Conservation (phyloP, 2,329 filamentous ascomycete genomes). For the Aspergillus oerlinghausenensis region DNA sequence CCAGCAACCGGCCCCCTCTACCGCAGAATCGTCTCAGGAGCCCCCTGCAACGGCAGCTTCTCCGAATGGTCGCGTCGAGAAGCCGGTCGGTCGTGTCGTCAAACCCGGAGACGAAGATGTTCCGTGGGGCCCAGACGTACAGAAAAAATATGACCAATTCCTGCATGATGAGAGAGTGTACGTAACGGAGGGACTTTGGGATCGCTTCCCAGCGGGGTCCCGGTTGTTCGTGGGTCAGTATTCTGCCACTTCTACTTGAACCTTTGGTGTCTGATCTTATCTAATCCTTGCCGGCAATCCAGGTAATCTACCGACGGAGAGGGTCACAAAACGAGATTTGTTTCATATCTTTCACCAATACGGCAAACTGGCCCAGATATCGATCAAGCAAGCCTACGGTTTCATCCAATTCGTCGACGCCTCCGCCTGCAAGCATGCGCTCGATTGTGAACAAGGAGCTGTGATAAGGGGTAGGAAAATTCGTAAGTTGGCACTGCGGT, state of each 20-base stretch:
- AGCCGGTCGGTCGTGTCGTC: slow-evolving; percentile 15
- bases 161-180: slow-evolving; percentile 48
- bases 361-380: slow-evolving; percentile 87
- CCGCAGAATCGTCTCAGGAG: slow-evolving; percentile 19
- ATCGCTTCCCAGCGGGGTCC: slow-evolving; percentile 47
- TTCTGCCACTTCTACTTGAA: not conserved
- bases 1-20: slow-evolving; percentile 27
- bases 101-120: slow-evolving; percentile 36
- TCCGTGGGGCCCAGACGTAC: slow-evolving; percentile 46
- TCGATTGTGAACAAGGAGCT: slow-evolving; percentile 73
- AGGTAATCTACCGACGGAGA: slow-evolving; percentile 90
- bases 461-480: slow-evolving; percentile 87
- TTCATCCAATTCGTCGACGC: slow-evolving; percentile 89
- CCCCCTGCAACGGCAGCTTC: slow-evolving; percentile 15
- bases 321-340: slow-evolving; percentile 88
- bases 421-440: slow-evolving; percentile 67
- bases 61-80: slow-evolving; percentile 26
- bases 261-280: not conserved
- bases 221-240: slow-evolving; percentile 47
- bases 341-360: slow-evolving; percentile 86
- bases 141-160: slow-evolving; percentile 48
- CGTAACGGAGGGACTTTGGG: slow-evolving; percentile 50
- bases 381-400: slow-evolving; percentile 92
- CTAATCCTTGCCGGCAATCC: slow-evolving; percentile 11
- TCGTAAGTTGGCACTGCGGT: slow-evolving; percentile 56